Evolutionary conservation across 2,329 filamentous ascomycete species (phyloP).

Genomic region (Sclerotinia nivalis): DNA sequence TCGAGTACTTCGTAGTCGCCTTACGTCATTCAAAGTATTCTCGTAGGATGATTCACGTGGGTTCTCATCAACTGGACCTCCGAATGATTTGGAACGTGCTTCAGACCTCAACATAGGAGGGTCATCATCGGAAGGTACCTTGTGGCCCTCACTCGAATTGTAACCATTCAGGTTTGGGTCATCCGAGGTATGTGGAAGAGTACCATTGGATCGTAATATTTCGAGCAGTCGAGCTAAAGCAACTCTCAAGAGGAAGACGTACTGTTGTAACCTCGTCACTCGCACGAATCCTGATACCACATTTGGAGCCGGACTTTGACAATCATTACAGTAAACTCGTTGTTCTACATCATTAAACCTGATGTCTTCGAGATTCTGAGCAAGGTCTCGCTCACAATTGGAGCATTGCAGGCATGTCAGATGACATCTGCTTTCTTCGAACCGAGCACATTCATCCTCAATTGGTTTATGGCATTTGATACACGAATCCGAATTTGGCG

Average conservation of each 20-base stretch:
- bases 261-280: conserved; percentile 87
- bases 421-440: conserved; percentile 79
- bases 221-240: conserved; percentile 86
- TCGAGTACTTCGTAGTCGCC: conserved; percentile 84
- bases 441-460: conserved; percentile 86
- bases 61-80: conserved; percentile 59
- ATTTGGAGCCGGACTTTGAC: conserved; percentile 59
- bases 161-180: conserved; percentile 69
- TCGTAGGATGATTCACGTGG: conserved; percentile 79
- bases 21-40: conserved; percentile 93
- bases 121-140: conserved; percentile 51
- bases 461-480: conserved; percentile 79
- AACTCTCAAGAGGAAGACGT: conserved; percentile 88
- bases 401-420: conserved; percentile 70
- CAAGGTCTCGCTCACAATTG: conserved; percentile 73
- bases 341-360: conserved; percentile 68
- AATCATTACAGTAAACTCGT: conserved; percentile 70
- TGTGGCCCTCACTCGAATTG: conserved; percentile 65
- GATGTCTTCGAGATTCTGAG: conserved; percentile 66
- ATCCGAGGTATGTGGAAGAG: conserved; percentile 73
- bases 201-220: conserved; percentile 80
- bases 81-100: conserved; percentile 72
- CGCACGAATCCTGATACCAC: conserved; percentile 63
- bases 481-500: conserved; percentile 83
- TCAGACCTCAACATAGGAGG: conserved; percentile 61